Evolutionary conservation across 2,329 filamentous ascomycete genomes (phyloP).

Genomic region (Fusarium denticulatum): DNA sequence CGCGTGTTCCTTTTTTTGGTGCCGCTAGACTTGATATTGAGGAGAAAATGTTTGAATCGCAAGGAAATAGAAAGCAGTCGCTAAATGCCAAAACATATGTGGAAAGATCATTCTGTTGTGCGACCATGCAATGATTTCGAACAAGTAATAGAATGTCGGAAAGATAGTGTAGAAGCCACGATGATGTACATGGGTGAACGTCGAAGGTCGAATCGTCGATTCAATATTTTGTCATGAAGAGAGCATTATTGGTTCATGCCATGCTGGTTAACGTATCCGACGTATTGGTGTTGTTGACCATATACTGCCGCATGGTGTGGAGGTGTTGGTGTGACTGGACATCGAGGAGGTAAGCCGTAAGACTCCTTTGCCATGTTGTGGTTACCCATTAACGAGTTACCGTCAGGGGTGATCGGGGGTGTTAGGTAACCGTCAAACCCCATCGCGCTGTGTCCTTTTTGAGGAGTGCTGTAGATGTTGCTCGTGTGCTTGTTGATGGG

Average conservation of each 20-base stretch:
- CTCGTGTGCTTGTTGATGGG: slow-evolving; percentile 60
- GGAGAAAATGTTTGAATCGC: slow-evolving; percentile 46
- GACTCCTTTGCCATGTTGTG: slow-evolving; percentile 58
- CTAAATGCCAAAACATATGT: slow-evolving; percentile 59
- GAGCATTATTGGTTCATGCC: slow-evolving; percentile 55
- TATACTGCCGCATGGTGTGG: slow-evolving; percentile 51
- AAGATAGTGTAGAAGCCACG: slow-evolving; percentile 28
- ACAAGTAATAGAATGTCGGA: slow-evolving; percentile 40
- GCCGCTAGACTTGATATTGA: slow-evolving; percentile 52
- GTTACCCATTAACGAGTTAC: slow-evolving; percentile 62
- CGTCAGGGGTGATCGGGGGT: slow-evolving; percentile 85
- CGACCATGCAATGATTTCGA: slow-evolving; percentile 48
- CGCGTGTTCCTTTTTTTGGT: slow-evolving; percentile 53
- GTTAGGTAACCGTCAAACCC: slow-evolving; percentile 82
- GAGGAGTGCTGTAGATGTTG: slow-evolving; percentile 79
- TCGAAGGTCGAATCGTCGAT: slow-evolving; percentile 11
- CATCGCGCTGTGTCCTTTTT: slow-evolving; percentile 75
- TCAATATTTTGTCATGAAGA: slow-evolving; percentile 20
- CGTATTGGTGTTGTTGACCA: slow-evolving; percentile 51
- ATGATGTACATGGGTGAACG: slow-evolving; percentile 12
- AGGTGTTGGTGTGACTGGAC: slow-evolving; percentile 71
- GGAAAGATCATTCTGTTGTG: slow-evolving; percentile 46
- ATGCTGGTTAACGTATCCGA: slow-evolving; percentile 55
- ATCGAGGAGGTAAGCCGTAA: slow-evolving; percentile 62
- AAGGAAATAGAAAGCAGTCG: slow-evolving; percentile 51